A percentile compares a stretch with the other conserved stretches of the same genome.
These are phyloP conservation scores for Pecoramyces ruminantium DNA, from an alignment of 192 early-diverging fungal species.

Conservation along the genomic window DNA sequence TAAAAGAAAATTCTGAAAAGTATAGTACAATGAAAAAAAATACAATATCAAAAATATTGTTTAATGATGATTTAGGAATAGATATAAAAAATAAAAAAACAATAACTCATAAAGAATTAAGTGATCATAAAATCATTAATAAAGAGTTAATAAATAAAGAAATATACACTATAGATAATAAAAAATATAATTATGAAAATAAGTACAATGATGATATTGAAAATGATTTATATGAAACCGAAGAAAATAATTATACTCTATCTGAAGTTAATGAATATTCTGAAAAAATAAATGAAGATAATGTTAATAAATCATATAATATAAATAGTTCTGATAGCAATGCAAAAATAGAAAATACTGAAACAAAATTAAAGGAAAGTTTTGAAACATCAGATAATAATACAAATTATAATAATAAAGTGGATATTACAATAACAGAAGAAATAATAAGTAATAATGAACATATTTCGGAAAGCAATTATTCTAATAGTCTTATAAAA, in stretches of 20 bases:
- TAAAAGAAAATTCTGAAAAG: neutral
- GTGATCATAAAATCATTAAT: neutral
- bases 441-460: neutral
- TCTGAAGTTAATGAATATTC: neutral
- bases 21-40: neutral
- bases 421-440: neutral
- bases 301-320: neutral
- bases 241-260: neutral
- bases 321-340: too few species aligned
- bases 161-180: too few species aligned
- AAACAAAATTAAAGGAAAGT: too few species aligned
- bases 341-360: too few species aligned
- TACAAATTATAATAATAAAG: neutral
- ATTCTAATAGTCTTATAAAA: neutral
- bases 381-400: neutral
- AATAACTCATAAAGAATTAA: neutral
- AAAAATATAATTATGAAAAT: neutral
- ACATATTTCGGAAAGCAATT: neutral
- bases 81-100: neutral
- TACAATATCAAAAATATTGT: neutral
- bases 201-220: neutral
- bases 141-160: neutral
- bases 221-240: neutral
- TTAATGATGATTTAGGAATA: neutral
- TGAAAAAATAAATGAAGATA: neutral